Base-by-base conservation (phyloP, 2,329 filamentous ascomycete species). In the Phialophora chinensis region DNA sequence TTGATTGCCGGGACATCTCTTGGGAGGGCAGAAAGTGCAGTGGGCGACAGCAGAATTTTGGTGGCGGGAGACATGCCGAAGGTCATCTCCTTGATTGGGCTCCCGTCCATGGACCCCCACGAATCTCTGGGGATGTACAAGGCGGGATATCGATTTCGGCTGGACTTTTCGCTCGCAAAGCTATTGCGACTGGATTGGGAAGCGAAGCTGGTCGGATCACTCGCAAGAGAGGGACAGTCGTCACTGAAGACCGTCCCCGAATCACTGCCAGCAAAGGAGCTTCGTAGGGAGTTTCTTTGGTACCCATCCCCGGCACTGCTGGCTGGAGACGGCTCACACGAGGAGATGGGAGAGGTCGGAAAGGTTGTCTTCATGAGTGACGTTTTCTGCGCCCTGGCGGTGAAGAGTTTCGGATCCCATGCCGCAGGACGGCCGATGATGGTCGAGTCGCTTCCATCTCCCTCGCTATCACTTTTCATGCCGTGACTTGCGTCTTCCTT, bases 261-360 rank as follows among this genome's bases (percentile, higher is more conserved):
- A 71, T 96, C 92, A 17, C 91, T 93, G 50, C 92, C 85, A 77
- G 95, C 91, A 77, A 97, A 97, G 7, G 57, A 97, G 81, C 73
- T 96, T 92, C 78, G 96, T 91, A 73, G 94, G 94, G 70, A 92
- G 89, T 84, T 72, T 87, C 86, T 71, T 89, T 89, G 76, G 85
- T 81, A 72, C 83, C 79, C 81, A 85, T 90, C 73, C 83, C 82
- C 72, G 87, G 83, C 67, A 78, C 88, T 90, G 90, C 80, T 83
- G 73, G 83, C 84, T 62, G 83, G 87, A 65, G 85, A 86, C 60
- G 79, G 82, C 72, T 79, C 66, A 72, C 77, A 71, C 72, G 80
- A 76, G 57, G 69, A 72, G 38, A 68, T 38, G 38, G 74, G 73
- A 25, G 76, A 72, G 71, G 63, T 68, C 61, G 57, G 56, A 38